These are phyloP conservation scores for Paulownia fortunei DNA, from an alignment of 257 asterid genomes.

Conservation along the genomic window DNA sequence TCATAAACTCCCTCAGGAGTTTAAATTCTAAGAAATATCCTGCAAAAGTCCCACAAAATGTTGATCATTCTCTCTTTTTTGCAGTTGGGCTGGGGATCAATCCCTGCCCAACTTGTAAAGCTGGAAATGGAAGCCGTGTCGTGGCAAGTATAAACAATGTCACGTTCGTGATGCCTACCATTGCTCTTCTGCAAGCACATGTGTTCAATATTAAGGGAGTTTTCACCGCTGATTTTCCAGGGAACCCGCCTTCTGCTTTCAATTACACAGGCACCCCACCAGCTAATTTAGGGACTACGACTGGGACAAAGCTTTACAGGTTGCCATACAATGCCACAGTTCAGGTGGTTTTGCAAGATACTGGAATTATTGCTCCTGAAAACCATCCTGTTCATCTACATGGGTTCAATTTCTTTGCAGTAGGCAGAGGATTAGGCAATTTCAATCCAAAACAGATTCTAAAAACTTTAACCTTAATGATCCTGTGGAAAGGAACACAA, in stretches of 20 bases:
- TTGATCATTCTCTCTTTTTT: constrained; percentile 75
- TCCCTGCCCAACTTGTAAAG: constrained; percentile 77
- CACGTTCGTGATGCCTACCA: constrained; percentile 85
- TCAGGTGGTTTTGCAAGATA: constrained; percentile 83
- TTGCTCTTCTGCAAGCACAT: constrained; percentile 78
- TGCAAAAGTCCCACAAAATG: constrained; percentile 64
- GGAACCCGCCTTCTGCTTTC: constrained; percentile 56
- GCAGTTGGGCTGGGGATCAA: constrained; percentile 75
- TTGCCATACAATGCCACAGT: constrained; percentile 68
- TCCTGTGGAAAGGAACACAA: constrained; percentile 92
- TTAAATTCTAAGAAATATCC: constrained; percentile 70
- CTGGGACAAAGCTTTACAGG: constrained; percentile 72
- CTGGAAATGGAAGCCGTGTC: constrained; percentile 71
- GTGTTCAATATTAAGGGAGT: constrained; percentile 62
- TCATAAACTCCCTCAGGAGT: constrained; percentile 61
- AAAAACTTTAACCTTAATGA: constrained; percentile 78
- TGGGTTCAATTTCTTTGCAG: constrained; percentile 86
- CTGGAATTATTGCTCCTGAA: constrained; percentile 80
- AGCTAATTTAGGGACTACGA: constrained; percentile 48
- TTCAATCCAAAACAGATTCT: constrained; percentile 61
- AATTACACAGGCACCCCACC: constrained; percentile 75
- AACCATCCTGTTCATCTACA: constrained; percentile 91
- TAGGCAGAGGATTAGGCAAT: constrained; percentile 81
- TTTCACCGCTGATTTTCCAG: constrained; percentile 85
- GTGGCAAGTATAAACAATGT: constrained; percentile 80